A percentile compares a stretch with the other conserved stretches of the same genome.
Evolutionary conservation across 257 asterid species (phyloP).

Genomic region (Nicotiana tabacum): DNA sequence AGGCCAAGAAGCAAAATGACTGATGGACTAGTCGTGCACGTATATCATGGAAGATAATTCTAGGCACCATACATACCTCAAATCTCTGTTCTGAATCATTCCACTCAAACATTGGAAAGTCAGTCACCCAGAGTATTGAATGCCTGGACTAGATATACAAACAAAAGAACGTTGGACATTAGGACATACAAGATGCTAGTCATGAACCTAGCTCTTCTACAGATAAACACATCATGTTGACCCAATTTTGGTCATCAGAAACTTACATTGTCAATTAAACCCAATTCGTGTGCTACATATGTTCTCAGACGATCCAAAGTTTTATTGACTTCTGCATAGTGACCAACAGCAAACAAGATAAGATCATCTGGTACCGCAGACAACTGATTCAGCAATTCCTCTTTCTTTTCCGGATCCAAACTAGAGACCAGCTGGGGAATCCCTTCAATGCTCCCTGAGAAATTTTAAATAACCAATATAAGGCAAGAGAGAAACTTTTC

Average conservation of each 20-base stretch:
- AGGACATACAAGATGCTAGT: slow-evolving; percentile 5
- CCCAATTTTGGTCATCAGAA: not conserved
- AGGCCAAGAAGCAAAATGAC: not conserved
- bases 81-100: slow-evolving; percentile 82
- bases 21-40: not conserved
- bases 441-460: slow-evolving; percentile 83
- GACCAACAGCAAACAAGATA: slow-evolving; percentile 92
- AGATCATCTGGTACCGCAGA: slow-evolving; percentile 78
- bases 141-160: slow-evolving; percentile 55
- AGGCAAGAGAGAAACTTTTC: not conserved
- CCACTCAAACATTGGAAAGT: slow-evolving; percentile 99
- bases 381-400: slow-evolving; percentile 44
- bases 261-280: slow-evolving; percentile 79
- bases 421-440: slow-evolving; percentile 71
- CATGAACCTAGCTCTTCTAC: slow-evolving; percentile 9
- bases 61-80: slow-evolving; percentile 55
- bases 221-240: not conserved
- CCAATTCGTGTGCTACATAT: slow-evolving; percentile 66
- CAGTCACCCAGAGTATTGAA: slow-evolving; percentile 96
- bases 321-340: slow-evolving; percentile 62
- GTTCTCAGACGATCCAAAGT: slow-evolving; percentile 69
- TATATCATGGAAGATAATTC: slow-evolving; percentile 7
- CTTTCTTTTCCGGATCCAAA: slow-evolving; percentile 46
- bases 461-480: slow-evolving; percentile 10
- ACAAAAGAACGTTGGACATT: slow-evolving; percentile 18